Evolutionary conservation across 257 asterid genomes (phyloP).

Genomic region (Solanum lycopersicoides): DNA sequence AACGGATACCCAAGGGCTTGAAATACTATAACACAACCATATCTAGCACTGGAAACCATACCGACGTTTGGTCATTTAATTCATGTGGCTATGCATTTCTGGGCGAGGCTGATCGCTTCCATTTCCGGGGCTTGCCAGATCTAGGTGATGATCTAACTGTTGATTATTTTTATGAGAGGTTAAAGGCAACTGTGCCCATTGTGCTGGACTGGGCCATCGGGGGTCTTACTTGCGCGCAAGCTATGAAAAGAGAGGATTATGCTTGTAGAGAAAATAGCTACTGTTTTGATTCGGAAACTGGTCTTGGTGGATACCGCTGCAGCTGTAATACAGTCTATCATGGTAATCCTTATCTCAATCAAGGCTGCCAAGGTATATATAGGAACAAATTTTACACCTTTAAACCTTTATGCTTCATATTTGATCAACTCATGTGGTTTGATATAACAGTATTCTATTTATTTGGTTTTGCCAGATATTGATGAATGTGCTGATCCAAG

Average conservation of each 20-base stretch:
- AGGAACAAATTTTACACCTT: too few species aligned
- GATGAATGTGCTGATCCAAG: slow-evolving; percentile 30
- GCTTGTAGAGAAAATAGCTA: not conserved
- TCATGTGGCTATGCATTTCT: slow-evolving; percentile 7
- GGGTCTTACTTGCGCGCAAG: not conserved
- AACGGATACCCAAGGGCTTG: not conserved
- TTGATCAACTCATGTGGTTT: not conserved
- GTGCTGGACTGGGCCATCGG: slow-evolving; percentile 11
- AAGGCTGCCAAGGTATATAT: slow-evolving; percentile 10
- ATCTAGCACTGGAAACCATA: not conserved
- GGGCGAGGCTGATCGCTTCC: not conserved
- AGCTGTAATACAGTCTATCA: not conserved
- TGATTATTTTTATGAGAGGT: not conserved
- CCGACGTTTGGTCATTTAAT: not conserved
- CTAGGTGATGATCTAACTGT: not conserved
- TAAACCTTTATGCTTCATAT: too few species aligned
- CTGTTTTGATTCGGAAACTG: not conserved
- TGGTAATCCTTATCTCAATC: slow-evolving; percentile 10
- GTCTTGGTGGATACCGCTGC: slow-evolving; percentile 7
- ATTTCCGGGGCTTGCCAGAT: not conserved
- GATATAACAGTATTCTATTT: too few species aligned
- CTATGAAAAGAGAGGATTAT: not conserved
- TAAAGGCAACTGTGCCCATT: not conserved
- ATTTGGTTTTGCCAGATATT: slow-evolving; percentile 20
- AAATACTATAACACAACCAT: not conserved